Evolutionary conservation across 1,284 basidiomycete genomes (phyloP).

Genomic region (Ustilago hordei): DNA sequence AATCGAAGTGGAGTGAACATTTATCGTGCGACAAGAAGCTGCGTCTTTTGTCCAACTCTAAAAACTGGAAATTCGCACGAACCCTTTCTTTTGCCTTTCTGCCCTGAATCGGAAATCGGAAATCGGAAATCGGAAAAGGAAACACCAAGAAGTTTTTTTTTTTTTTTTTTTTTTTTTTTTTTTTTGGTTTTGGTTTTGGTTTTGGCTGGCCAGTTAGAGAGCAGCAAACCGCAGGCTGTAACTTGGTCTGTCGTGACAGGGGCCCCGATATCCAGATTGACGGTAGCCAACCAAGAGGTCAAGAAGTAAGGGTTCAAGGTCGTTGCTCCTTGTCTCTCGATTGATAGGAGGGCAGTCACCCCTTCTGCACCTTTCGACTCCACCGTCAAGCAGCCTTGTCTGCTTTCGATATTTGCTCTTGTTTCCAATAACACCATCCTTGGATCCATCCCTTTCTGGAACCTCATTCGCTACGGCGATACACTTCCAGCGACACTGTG

Average conservation of each 20-base stretch:
- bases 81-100: constrained; percentile 8
- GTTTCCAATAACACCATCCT: constrained; percentile 13
- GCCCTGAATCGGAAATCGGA: background rate
- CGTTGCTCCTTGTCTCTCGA: constrained; percentile 41
- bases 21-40: constrained; percentile 27
- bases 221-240: background rate
- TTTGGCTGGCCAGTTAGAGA: background rate
- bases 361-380: constrained; percentile 49
- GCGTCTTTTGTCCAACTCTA: background rate
- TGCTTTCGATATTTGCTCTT: constrained; percentile 14
- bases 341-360: constrained; percentile 50
- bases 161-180: constrained; percentile 16
- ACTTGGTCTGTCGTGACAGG: background rate
- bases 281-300: constrained; percentile 7
- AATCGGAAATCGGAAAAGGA: background rate
- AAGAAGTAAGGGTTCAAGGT: constrained; percentile 19
- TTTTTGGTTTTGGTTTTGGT: constrained; percentile 14
- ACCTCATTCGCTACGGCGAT: constrained; percentile 8
- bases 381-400: constrained; percentile 35
- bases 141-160: constrained; percentile 9
- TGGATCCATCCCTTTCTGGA: background rate
- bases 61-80: constrained; percentile 11
- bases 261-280: constrained; percentile 5
- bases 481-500: constrained; percentile 23
- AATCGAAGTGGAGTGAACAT: constrained; percentile 9